Evolutionary conservation across 1,139 yeast genomes (phyloP).

Genomic region (Hyphopichia buzzinii): DNA sequence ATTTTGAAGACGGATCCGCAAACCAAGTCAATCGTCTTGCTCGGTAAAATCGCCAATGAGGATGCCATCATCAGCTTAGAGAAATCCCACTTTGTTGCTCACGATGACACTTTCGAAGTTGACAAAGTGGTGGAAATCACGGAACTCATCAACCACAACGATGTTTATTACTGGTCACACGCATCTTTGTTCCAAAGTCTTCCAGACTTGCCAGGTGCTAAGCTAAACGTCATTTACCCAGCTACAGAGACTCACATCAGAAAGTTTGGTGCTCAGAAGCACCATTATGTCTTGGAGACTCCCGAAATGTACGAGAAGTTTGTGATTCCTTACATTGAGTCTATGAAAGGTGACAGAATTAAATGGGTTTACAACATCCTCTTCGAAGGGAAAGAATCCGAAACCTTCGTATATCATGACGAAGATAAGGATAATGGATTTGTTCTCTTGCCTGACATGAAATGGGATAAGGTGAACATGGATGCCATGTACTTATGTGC

Average conservation of each 20-base stretch:
- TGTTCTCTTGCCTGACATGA: constrained; percentile 75
- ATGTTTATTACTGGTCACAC: constrained; percentile 80
- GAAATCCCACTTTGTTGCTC: constrained; percentile 58
- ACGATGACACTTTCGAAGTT: constrained; percentile 15
- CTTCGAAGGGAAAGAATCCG: constrained; percentile 80
- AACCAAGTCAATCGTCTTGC: constrained; percentile 57
- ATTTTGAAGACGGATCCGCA: constrained; percentile 58
- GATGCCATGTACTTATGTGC: constrained; percentile 76
- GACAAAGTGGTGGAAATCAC: constrained; percentile 29
- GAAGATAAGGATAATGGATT: constrained; percentile 55
- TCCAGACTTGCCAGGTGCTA: constrained; percentile 55
- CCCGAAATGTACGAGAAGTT: constrained; percentile 63
- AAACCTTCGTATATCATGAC: constrained; percentile 65
- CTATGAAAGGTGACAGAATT: constrained; percentile 74
- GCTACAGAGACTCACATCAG: constrained; percentile 84
- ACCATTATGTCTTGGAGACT: constrained; percentile 71
- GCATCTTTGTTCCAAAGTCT: constrained; percentile 50
- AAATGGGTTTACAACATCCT: constrained; percentile 91
- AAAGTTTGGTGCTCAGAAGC: constrained; percentile 60
- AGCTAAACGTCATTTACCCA: constrained; percentile 79
- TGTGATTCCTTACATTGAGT: constrained; percentile 73
- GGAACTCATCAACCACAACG: constrained; percentile 61
- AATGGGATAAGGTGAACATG: constrained; percentile 82
- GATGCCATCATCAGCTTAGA: constrained; percentile 75
- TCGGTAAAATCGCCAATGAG: constrained; percentile 61